These are phyloP conservation scores for Globisporangium perplexum DNA, from an alignment of 352 stramenopile species.

Conservation along the genomic window DNA sequence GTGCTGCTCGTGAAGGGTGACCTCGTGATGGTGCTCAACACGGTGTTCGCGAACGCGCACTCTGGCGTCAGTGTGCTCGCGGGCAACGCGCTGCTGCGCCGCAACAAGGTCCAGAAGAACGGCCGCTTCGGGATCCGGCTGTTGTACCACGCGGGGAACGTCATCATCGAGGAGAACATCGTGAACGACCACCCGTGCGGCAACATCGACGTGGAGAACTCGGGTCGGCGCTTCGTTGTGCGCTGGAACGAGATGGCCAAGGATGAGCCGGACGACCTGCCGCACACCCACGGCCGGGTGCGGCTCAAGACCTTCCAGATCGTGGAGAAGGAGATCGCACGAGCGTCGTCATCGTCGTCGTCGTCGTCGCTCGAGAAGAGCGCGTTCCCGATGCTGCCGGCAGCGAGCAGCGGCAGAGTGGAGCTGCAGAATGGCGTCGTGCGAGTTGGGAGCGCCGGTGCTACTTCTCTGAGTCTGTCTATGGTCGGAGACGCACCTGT, in stretches of 20 bases:
- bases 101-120: constrained; percentile 65
- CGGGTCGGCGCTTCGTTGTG: constrained; percentile 67
- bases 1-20: constrained; percentile 50
- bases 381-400: background rate
- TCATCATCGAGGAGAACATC: constrained; percentile 74
- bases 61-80: constrained; percentile 51
- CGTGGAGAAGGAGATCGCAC: constrained; percentile 17
- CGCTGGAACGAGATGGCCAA: constrained; percentile 75
- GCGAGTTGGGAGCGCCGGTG: background rate
- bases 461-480: background rate
- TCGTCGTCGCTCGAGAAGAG: background rate
- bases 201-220: constrained; percentile 73
- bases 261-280: constrained; percentile 40
- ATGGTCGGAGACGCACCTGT: too few relatives aligned
- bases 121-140: constrained; percentile 65
- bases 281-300: constrained; percentile 46
- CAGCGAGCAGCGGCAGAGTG: background rate
- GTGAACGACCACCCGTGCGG: constrained; percentile 60
- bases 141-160: constrained; percentile 59
- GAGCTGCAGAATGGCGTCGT: background rate
- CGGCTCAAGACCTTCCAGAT: constrained; percentile 36
- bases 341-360: background rate
- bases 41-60: constrained; percentile 44
- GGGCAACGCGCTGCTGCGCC: constrained; percentile 51
- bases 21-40: constrained; percentile 56